Evolutionary conservation across 2,329 filamentous ascomycete species (phyloP).

Genomic region (Albophoma yamanashiensis): DNA sequence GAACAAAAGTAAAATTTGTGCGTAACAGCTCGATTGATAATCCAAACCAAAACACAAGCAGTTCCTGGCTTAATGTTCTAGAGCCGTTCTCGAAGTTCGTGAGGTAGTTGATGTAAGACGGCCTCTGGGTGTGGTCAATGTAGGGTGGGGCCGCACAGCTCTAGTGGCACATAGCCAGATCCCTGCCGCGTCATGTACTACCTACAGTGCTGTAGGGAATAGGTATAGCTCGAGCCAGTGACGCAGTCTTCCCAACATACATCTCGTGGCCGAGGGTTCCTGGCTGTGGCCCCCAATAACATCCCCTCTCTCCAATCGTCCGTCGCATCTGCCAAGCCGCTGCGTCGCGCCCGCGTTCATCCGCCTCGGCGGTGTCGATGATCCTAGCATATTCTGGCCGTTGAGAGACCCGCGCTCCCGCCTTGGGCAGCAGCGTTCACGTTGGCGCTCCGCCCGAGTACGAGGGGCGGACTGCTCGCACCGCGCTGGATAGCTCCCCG

Average conservation of each 20-base stretch:
- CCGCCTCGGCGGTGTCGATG: background rate
- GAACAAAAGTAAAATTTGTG: background rate
- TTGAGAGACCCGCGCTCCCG: background rate
- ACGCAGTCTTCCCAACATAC: background rate
- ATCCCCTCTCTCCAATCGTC: background rate
- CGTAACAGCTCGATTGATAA: background rate
- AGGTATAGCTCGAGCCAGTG: background rate
- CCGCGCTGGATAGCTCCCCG: background rate
- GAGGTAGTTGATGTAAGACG: no score
- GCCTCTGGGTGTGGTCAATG: background rate
- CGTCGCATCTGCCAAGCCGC: background rate
- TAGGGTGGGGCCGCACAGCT: background rate
- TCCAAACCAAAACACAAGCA: background rate
- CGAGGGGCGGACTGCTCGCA: background rate
- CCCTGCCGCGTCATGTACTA: background rate
- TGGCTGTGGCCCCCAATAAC: background rate
- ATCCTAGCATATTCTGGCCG: no score
- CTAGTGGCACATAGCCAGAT: background rate
- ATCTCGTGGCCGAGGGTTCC: background rate
- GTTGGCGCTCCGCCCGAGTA: constrained; percentile 4
- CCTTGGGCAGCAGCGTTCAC: background rate
- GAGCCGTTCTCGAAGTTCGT: background rate
- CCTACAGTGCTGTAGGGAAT: no score
- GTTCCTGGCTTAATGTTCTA: background rate
- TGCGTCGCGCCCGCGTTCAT: background rate